Conservation (phyloP, 1,139 yeast genomes). For the Candida dubliniensis region DNA sequence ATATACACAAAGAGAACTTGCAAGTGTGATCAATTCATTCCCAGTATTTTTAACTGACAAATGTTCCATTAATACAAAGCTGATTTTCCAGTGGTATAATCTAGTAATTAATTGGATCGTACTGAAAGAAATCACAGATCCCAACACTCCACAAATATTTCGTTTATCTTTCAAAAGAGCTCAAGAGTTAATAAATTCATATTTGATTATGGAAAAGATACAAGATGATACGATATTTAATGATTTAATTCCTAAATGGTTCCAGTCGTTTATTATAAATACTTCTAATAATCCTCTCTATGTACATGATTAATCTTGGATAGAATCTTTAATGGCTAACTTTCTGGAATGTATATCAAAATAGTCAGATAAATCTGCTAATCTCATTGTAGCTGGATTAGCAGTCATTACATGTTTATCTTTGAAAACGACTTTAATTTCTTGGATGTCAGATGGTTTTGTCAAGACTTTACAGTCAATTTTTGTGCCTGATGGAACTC, state of each 20-base stretch:
- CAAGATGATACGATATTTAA: slow-evolving; percentile 13
- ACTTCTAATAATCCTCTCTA: background rate
- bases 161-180: slow-evolving; percentile 11
- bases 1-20: slow-evolving; percentile 18
- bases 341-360: slow-evolving; percentile 74
- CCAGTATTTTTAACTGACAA: slow-evolving; percentile 17
- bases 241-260: slow-evolving; percentile 20
- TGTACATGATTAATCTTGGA: slow-evolving; percentile 23
- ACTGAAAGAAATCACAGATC: slow-evolving; percentile 2
- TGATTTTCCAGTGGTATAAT: slow-evolving; percentile 21
- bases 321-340: slow-evolving; percentile 65
- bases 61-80: slow-evolving; percentile 16
- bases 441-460: slow-evolving; percentile 49
- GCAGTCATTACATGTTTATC: slow-evolving; percentile 73
- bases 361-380: slow-evolving; percentile 54
- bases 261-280: slow-evolving; percentile 15
- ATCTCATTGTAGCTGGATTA: slow-evolving; percentile 58
- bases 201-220: slow-evolving; percentile 6
- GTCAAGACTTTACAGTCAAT: slow-evolving; percentile 57
- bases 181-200: slow-evolving; percentile 12
- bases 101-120: slow-evolving; percentile 17
- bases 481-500: slow-evolving; percentile 72
- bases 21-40: slow-evolving; percentile 13
- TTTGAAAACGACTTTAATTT: slow-evolving; percentile 73
- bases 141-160: slow-evolving; percentile 7